Evolutionary conservation across 2,329 filamentous ascomycete genomes (phyloP).

Genomic region (Fusarium sambucinum): DNA sequence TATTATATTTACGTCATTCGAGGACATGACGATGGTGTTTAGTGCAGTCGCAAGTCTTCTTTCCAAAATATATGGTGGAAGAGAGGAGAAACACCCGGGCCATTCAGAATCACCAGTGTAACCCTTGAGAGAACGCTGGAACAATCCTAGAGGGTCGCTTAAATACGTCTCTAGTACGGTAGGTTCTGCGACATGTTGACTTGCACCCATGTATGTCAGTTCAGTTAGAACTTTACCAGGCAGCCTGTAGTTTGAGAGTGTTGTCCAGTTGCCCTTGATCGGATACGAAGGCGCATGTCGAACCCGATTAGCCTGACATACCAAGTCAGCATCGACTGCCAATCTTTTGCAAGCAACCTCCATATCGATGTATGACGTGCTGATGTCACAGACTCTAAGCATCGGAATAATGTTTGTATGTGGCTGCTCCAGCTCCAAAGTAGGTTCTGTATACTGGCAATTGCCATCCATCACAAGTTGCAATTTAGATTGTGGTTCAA

Average conservation of each 20-base stretch:
- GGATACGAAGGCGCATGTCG: neutral
- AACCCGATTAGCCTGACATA: neutral
- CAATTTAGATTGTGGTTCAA: neutral
- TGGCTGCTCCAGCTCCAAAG: too few species aligned
- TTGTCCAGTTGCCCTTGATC: neutral
- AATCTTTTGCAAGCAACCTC: neutral
- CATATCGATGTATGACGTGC: conserved; percentile 13
- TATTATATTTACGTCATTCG: neutral
- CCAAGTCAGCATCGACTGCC: neutral
- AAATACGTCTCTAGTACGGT: neutral
- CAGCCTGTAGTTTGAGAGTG: neutral
- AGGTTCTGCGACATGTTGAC: accelerated
- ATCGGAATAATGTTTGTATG: too few species aligned
- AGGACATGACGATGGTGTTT: neutral
- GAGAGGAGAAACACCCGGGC: accelerated
- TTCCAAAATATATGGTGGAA: neutral
- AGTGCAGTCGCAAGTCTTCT: neutral
- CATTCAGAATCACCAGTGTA: too few species aligned
- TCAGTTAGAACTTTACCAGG: accelerated
- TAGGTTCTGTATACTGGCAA: neutral
- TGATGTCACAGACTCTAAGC: neutral
- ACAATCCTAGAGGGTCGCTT: neutral
- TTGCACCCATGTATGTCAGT: neutral
- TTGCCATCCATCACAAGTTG: neutral
- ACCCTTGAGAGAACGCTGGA: neutral